A percentile compares a stretch with the other conserved stretches of the same genome.
phyloP scores from a whole-genome alignment of 2,329 filamentous ascomycete species.

The Penicillium sumatraense region DNA sequence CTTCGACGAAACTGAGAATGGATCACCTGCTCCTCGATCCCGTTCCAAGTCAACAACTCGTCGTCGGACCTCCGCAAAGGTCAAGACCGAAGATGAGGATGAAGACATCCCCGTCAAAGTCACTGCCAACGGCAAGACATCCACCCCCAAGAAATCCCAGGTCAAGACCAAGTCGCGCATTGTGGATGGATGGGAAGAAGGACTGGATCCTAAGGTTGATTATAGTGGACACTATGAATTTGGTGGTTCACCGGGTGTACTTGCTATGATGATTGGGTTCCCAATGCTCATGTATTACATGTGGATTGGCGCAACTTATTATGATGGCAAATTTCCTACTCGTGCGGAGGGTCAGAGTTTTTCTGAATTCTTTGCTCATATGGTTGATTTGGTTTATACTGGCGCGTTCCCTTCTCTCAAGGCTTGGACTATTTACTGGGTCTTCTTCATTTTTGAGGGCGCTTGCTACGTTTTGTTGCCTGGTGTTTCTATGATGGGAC shows the following conservation, averaged over 20 bases:
- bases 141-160: slow-evolving; percentile 19
- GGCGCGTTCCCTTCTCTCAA: slow-evolving; percentile 80
- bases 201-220: slow-evolving; percentile 49
- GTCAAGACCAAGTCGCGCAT: slow-evolving; percentile 34
- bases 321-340: slow-evolving; percentile 78
- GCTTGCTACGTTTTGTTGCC: slow-evolving; percentile 83
- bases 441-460: slow-evolving; percentile 83
- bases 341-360: slow-evolving; percentile 69
- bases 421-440: slow-evolving; percentile 95
- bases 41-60: slow-evolving; percentile 33
- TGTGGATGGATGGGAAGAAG: slow-evolving; percentile 48
- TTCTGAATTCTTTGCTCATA: slow-evolving; percentile 71
- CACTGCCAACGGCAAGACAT: slow-evolving; percentile 29
- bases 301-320: slow-evolving; percentile 96
- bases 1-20: slow-evolving; percentile 37
- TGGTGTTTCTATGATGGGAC: slow-evolving; percentile 85
- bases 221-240: slow-evolving; percentile 72
- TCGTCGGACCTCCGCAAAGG: slow-evolving; percentile 34
- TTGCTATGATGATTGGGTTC: slow-evolving; percentile 87
- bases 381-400: slow-evolving; percentile 75
- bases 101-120: slow-evolving; percentile 26
- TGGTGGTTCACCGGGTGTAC: slow-evolving; percentile 80
- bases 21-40: slow-evolving; percentile 27
- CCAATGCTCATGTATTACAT: slow-evolving; percentile 98
- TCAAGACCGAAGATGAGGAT: slow-evolving; percentile 32